These are phyloP conservation scores for Suillus placidus DNA, from an alignment of 768 basidiomycete genomes.

Conservation along the genomic window DNA sequence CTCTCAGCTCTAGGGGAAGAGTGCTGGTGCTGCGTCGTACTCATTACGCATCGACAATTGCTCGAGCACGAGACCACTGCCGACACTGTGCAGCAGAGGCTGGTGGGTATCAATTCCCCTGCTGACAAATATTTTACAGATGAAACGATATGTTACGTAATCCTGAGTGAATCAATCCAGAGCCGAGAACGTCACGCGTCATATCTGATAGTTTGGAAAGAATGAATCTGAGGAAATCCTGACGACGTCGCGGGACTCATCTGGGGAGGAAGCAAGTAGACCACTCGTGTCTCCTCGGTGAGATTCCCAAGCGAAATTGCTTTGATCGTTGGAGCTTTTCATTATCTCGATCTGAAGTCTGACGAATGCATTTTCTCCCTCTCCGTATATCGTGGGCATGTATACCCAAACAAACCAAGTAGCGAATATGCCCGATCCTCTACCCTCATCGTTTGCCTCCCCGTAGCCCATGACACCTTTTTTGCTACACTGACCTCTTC, in stretches of 20 bases:
- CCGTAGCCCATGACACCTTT: conserved; percentile 31
- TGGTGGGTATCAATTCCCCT: too few species aligned
- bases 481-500: conserved; percentile 23
- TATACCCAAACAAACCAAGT: conserved; percentile 28
- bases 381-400: conserved; percentile 30
- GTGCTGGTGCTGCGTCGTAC: too few species aligned
- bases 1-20: too few species aligned
- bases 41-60: neutral
- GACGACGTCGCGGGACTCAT: neutral
- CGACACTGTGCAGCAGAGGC: neutral
- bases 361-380: conserved; percentile 26
- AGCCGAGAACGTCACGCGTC: neutral
- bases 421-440: conserved; percentile 37
- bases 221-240: neutral
- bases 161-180: neutral
- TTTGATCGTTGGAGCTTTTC: conserved; percentile 25
- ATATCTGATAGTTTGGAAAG: neutral
- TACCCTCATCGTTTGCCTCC: conserved; percentile 24
- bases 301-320: conserved; percentile 28
- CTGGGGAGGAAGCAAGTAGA: conserved; percentile 27
- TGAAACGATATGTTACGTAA: too few species aligned
- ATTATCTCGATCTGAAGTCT: conserved; percentile 28
- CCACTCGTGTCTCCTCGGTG: conserved; percentile 18
- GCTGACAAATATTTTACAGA: neutral
- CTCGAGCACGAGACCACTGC: neutral